phyloP scores from a whole-genome alignment of 1,139 yeast genomes.

The Taphrina sp. region DNA sequence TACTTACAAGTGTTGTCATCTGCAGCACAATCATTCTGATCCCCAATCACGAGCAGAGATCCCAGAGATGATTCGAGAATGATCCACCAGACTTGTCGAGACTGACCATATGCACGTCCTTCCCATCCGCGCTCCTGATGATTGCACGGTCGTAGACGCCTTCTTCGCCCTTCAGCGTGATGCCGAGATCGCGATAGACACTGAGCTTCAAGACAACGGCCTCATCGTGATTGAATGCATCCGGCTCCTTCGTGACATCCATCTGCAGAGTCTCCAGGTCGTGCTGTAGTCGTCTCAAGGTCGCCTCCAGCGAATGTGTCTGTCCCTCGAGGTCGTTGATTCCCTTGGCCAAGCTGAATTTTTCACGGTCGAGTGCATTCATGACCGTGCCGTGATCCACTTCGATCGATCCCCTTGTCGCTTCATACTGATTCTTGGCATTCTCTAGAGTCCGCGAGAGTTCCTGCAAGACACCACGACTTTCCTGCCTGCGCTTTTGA shows the following conservation, averaged over 20 bases:
- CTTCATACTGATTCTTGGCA: background rate
- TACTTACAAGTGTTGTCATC: no score
- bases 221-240: constrained; percentile 37
- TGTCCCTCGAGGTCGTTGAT: constrained; percentile 58
- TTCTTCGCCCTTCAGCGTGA: constrained; percentile 43
- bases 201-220: constrained; percentile 41
- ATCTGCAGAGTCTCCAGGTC: constrained; percentile 46
- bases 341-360: constrained; percentile 57
- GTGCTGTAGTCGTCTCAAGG: constrained; percentile 49
- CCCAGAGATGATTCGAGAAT: constrained; percentile 72
- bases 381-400: constrained; percentile 40
- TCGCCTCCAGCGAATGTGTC: constrained; percentile 52
- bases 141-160: constrained; percentile 50
- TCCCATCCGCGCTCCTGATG: constrained; percentile 51
- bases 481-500: constrained; percentile 36
- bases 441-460: constrained; percentile 28
- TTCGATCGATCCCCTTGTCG: constrained; percentile 41
- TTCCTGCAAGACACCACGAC: constrained; percentile 33
- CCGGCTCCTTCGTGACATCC: constrained; percentile 41
- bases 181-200: constrained; percentile 46
- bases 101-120: constrained; percentile 54
- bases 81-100: constrained; percentile 62
- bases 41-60: constrained; percentile 48
- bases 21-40: no score
- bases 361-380: constrained; percentile 50